These are phyloP conservation scores for Talaromyces albobiverticillius DNA, from an alignment of 2,329 filamentous ascomycete species.

Conservation along the genomic window DNA sequence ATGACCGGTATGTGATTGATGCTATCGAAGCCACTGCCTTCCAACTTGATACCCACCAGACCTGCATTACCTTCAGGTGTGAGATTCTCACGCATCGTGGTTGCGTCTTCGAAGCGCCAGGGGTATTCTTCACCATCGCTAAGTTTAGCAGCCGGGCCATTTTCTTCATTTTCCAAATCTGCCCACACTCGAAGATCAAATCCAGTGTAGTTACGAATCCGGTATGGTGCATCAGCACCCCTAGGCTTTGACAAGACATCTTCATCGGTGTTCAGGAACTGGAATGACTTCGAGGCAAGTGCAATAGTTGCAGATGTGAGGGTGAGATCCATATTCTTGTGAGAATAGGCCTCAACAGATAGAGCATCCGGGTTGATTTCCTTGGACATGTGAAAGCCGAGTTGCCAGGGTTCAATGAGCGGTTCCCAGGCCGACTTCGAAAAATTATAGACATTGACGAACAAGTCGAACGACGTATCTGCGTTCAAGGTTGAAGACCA, in stretches of 20 bases:
- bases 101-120: constrained; percentile 96
- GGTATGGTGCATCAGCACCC: constrained; percentile 86
- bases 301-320: constrained; percentile 92
- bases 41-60: constrained; percentile 76
- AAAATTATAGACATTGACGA: constrained; percentile 97
- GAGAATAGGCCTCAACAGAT: constrained; percentile 80
- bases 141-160: constrained; percentile 67
- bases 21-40: constrained; percentile 90
- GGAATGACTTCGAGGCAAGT: constrained; percentile 84
- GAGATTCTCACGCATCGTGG: constrained; percentile 90
- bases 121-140: constrained; percentile 86
- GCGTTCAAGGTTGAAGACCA: constrained; percentile 88
- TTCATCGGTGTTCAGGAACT: constrained; percentile 83
- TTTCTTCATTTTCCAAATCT: constrained; percentile 67
- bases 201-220: constrained; percentile 91
- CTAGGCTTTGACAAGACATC: constrained; percentile 92
- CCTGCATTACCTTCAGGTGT: constrained; percentile 78
- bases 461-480: constrained; percentile 86
- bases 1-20: constrained; percentile 85
- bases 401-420: constrained; percentile 89
- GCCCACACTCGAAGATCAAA: constrained; percentile 85
- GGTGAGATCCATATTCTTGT: constrained; percentile 87
- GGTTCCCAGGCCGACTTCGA: constrained; percentile 99
- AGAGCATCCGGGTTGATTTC: constrained; percentile 72
- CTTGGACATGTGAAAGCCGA: constrained; percentile 85